Conservation (phyloP, 2,329 filamentous ascomycete genomes). For the Dichotomopilus funicola region DNA sequence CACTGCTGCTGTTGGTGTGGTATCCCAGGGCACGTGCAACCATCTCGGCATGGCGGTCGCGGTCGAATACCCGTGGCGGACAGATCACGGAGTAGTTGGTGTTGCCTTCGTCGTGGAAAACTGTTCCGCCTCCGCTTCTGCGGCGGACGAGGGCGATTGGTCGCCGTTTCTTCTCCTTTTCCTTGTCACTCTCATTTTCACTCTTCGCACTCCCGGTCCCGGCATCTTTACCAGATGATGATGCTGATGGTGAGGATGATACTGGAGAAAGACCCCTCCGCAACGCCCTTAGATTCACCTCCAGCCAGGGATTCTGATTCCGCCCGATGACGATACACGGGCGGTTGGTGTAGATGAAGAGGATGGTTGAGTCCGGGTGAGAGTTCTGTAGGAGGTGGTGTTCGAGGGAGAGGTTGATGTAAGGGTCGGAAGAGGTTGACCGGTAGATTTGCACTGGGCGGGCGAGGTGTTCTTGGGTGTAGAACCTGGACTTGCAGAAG, state of each 20-base stretch:
- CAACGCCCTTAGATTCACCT: constrained; percentile 68
- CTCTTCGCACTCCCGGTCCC: neutral
- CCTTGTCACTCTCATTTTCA: neutral
- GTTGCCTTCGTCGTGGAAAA: constrained; percentile 91
- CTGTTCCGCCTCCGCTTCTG: constrained; percentile 81
- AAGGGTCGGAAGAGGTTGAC: constrained; percentile 65
- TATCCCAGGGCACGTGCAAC: constrained; percentile 70
- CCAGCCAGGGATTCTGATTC: constrained; percentile 97
- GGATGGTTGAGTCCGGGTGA: constrained; percentile 63
- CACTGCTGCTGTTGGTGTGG: neutral
- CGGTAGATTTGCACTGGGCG: constrained; percentile 58
- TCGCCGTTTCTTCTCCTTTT: too few relatives aligned
- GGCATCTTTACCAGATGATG: neutral
- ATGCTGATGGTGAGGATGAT: constrained; percentile 9
- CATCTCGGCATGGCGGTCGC: constrained; percentile 87
- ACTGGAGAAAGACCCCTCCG: constrained; percentile 21
- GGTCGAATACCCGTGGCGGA: constrained; percentile 67
- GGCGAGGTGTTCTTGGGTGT: constrained; percentile 8
- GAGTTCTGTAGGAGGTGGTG: constrained; percentile 77
- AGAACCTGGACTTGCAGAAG: neutral
- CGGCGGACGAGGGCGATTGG: constrained; percentile 64
- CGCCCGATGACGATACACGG: constrained; percentile 87
- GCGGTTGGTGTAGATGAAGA: constrained; percentile 83
- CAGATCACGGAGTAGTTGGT: constrained; percentile 92
- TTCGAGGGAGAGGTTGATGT: constrained; percentile 89